A percentile compares a stretch with the other conserved stretches of the same genome.
phyloP scores from a whole-genome alignment of 2,329 filamentous ascomycete species.

The Penicillium sp. region DNA sequence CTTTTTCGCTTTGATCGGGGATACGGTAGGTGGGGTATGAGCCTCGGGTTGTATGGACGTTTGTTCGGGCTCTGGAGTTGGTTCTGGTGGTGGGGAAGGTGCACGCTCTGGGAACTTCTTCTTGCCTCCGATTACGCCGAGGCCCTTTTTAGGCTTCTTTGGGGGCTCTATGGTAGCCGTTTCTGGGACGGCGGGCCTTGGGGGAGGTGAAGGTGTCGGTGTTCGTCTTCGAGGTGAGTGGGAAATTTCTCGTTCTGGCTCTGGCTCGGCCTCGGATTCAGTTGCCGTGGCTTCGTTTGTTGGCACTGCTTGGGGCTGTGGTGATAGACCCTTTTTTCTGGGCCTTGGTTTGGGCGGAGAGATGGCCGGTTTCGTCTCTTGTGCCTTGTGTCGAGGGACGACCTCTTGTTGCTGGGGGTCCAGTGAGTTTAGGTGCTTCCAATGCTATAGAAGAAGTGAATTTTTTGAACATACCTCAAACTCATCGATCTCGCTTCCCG shows the following conservation, averaged over 20 bases:
- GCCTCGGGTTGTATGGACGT: neutral
- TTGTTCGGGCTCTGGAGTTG: slow-evolving; percentile 1
- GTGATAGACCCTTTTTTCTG: slow-evolving; percentile 12
- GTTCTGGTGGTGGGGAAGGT: slow-evolving; percentile 13
- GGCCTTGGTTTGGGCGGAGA: slow-evolving; percentile 3
- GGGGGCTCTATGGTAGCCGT: neutral
- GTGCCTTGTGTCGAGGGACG: slow-evolving; percentile 32
- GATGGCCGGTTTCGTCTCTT: slow-evolving; percentile 4
- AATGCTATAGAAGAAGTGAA: slow-evolving; percentile 3
- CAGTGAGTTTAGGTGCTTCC: slow-evolving; percentile 1
- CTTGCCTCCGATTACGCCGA: slow-evolving; percentile 23
- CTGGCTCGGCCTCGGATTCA: slow-evolving; percentile 20
- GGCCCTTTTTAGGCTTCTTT: slow-evolving; percentile 9
- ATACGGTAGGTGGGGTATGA: neutral
- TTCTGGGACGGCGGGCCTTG: neutral
- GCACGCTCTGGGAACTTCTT: slow-evolving; percentile 16
- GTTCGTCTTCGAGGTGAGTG: slow-evolving; percentile 1
- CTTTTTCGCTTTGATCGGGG: slow-evolving; percentile 26
- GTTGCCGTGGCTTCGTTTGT: slow-evolving; percentile 21
- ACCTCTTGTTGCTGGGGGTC: slow-evolving; percentile 40
- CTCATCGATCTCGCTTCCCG: slow-evolving; percentile 37
- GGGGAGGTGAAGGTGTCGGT: slow-evolving; percentile 1
- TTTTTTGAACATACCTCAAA: slow-evolving; percentile 38
- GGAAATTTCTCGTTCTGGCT: neutral
- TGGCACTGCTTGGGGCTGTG: slow-evolving; percentile 13